Evolutionary conservation across 495 filamentous ascomycete species (phyloP), one percentile per base, ranked within the genome.

Genomic region (Chaetomium tenue): DNA sequence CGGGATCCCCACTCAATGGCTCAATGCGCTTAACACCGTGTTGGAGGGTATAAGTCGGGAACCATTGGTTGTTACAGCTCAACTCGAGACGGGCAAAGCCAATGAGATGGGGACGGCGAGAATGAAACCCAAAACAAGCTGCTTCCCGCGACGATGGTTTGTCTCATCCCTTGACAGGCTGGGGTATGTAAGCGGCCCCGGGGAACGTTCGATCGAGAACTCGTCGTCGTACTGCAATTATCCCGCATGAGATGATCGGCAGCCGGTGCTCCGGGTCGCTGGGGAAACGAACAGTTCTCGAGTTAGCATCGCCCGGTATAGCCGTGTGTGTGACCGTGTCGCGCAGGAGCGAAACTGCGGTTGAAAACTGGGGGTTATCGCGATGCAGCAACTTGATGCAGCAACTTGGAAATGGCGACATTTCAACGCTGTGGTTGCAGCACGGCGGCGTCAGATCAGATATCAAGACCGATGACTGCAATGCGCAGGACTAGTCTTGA

Each of bases 1-100:
- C 66, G 71, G 46, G 64, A 65, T 55, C 53, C 58, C 52, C 61
- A 54, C 57, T 68, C 23, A 58, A 30, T 37, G 26, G 55, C 61
- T 28, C 33, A 37, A 37, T 37, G 33, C 33, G 33, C 54, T 67
- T 63, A 59, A 68, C 59, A 42, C 57, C 51, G 59, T 33, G 25
- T 63, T 61, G 72, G 68, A 73, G 69, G 73, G 73, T 75, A 75
- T 73, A 72, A 60, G 50, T 54, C 40, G 40, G 39, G 51, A 42
- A 39, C 54, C 67, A 74, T 74, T 72, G 70, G 71, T 54, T 26
- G 20, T 48, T 15, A 40, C 11, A 11, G 48, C 48, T 51, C 48
- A 48, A 64, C 60, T 52, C 57, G 30, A 63, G 30, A 51, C 20
- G 18, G 23, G 15, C 40, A 39, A 66, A 51, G 55, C 71, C 71